phyloP scores from a whole-genome alignment of 257 asterid genomes.

The Salvia hispanica region DNA sequence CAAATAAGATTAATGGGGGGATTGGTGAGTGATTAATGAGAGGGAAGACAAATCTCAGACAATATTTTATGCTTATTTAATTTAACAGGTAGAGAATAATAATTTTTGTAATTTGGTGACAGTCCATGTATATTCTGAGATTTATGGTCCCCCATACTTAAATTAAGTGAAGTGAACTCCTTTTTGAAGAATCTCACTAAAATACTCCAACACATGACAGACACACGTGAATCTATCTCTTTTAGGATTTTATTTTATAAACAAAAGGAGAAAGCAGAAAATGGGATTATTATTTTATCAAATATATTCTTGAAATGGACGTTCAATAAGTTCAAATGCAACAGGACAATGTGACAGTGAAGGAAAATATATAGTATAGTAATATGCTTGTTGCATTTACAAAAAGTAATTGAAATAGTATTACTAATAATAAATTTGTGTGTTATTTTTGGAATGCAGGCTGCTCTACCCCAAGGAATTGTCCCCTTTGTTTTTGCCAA shows the following conservation, averaged over 20 bases:
- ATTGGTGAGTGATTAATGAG: too few relatives aligned
- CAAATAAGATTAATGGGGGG: too few relatives aligned
- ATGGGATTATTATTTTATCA: not conserved
- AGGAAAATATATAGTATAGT: conserved; percentile 15
- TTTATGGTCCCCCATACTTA: conserved; percentile 38
- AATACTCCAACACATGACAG: conserved; percentile 39
- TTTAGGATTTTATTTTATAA: not conserved
- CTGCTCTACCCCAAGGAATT: conserved; percentile 67
- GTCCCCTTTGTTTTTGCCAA: conserved; percentile 68
- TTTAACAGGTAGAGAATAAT: not conserved
- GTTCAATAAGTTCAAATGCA: conserved; percentile 34
- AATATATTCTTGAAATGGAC: conserved; percentile 5
- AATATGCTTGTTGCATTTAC: not conserved
- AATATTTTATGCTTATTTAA: not conserved
- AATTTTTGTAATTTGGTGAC: conserved; percentile 13
- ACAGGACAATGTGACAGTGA: conserved; percentile 34
- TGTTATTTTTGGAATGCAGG: conserved; percentile 36
- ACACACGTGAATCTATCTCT: conserved; percentile 41
- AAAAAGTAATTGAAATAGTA: not conserved
- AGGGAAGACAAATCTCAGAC: not conserved
- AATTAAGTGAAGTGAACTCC: conserved; percentile 31
- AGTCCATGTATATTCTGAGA: conserved; percentile 17
- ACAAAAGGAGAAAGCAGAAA: not conserved
- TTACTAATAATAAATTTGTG: not conserved
- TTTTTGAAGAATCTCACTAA: conserved; percentile 37